Conservation (phyloP, 2,329 filamentous ascomycete genomes). For the Dryadomyces quercus-mongolicae region DNA sequence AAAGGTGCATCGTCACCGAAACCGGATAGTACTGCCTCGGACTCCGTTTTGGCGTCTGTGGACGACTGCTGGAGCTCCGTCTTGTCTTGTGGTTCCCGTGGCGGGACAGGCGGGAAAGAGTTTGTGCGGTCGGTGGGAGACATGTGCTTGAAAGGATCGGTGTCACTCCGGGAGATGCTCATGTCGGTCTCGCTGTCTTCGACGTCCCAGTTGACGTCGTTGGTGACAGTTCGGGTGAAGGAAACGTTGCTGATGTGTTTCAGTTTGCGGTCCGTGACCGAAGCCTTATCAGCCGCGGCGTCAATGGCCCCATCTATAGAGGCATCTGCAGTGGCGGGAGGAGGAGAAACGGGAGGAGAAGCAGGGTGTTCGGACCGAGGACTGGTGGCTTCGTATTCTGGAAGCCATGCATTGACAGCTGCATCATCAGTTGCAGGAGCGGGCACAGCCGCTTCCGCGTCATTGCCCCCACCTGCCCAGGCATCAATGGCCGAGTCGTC, state of each 20-base stretch:
- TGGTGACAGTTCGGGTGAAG: conserved; percentile 51
- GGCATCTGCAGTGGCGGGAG: not conserved
- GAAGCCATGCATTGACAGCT: conserved; percentile 18
- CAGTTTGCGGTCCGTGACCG: conserved; percentile 11
- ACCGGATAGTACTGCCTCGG: not conserved
- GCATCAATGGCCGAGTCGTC: not conserved
- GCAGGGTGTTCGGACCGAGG: not conserved
- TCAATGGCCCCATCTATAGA: not conserved
- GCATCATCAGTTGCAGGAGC: not conserved
- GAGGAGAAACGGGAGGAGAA: too few species aligned
- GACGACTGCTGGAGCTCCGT: too few species aligned
- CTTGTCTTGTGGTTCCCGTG: not conserved
- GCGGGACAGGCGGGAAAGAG: conserved; percentile 47
- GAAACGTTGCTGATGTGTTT: conserved; percentile 51
- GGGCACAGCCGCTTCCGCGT: not conserved
- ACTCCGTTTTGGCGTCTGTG: too few species aligned
- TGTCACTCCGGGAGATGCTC: conserved; percentile 36
- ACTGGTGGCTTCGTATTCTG: conserved; percentile 10
- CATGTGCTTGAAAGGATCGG: conserved; percentile 50
- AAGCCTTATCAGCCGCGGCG: not conserved
- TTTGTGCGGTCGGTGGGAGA: conserved; percentile 45
- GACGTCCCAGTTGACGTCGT: conserved; percentile 46
- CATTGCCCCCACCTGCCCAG: not conserved
- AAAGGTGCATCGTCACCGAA: not conserved
- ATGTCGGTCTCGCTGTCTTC: conserved; percentile 48